Base-by-base conservation (phyloP, 495 filamentous ascomycete genomes). In the Neurospora tetrasperma region DNA sequence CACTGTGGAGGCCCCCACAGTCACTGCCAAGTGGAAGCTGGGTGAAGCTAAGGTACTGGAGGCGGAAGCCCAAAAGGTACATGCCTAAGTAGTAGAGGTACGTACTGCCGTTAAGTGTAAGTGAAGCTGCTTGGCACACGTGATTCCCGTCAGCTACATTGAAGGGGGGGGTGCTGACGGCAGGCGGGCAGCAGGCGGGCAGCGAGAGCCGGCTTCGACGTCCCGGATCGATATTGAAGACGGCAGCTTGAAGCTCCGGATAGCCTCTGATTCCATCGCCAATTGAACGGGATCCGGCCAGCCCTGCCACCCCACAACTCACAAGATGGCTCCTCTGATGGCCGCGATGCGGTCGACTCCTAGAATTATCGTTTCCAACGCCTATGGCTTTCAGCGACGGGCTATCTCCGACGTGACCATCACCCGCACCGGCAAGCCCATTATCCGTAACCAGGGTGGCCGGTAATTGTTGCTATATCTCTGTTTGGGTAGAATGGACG, bases 401-500 rank as follows among this genome's bases (percentile, higher is more conserved):
- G 82, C 80, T 77, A 82, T 96, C 74, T 90, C 91, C 78, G 93
- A 97, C 86, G 86, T 97, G 75, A 83, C 90, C 74, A 94, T 97
- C 79, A 91, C 93, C 72, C 86, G 93, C 76, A 97, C 93, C 66
- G 93, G 93, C 80, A 94, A 92, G 85, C 93, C 93, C 69, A 90
- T 97, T 73, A 83, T 96, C 79, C 90, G 93, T 80, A 83, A 89
- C 72, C 90, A 92, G 78, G 93, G 93, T 83, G 93, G 93, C 84
- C 88, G 92, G 93, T 95, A 81, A 86, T 88, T 82, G 14, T 27
- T 40, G 41, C 38, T 11, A 68, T n/a, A 54, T 80, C 76, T 79
- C 80, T 76, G 69, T 59, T 35, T 40, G 14, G 69, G 42, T 10
- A 27, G 42, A 70, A 38, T 76, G 78, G 70, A 79, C 70, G 70